Percentiles rank a stretch among this genome's conserved stretches.
These are phyloP conservation scores for Cordyceps tenuipes DNA, from an alignment of 2,329 filamentous ascomycete genomes.

Conservation along the genomic window DNA sequence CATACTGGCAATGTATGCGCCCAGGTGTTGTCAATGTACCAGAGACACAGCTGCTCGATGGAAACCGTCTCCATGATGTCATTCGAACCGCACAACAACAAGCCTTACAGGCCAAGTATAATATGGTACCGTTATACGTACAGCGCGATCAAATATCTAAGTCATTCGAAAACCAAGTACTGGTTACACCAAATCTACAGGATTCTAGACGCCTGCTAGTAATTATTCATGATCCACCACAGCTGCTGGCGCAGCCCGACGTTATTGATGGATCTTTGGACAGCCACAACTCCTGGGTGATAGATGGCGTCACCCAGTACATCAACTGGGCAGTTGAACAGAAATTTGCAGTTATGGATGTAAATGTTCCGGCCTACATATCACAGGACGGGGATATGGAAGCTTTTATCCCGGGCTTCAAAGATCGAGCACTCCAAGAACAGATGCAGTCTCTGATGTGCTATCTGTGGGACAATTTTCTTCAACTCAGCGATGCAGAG, in stretches of 20 bases:
- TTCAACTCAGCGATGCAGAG: conserved; percentile 64
- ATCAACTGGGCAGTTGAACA: conserved; percentile 74
- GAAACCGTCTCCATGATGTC: conserved; percentile 66
- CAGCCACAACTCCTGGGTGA: conserved; percentile 80
- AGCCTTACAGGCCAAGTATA: conserved; percentile 59
- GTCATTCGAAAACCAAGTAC: conserved; percentile 77
- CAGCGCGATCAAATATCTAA: conserved; percentile 64
- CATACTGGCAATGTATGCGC: conserved; percentile 84
- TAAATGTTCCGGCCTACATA: conserved; percentile 78
- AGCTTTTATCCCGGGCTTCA: conserved; percentile 34
- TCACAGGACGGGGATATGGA: conserved; percentile 51
- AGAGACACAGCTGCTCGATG: conserved; percentile 43
- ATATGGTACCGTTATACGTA: conserved; percentile 74
- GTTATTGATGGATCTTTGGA: conserved; percentile 65
- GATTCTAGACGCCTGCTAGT: conserved; percentile 63
- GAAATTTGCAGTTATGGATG: conserved; percentile 77
- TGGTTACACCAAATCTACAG: conserved; percentile 67
- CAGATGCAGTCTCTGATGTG: conserved; percentile 65
- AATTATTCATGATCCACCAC: conserved; percentile 85
- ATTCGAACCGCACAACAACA: conserved; percentile 70
- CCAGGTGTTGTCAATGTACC: conserved; percentile 52
- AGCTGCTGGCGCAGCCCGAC: conserved; percentile 59
- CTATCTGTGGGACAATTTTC: conserved; percentile 96
- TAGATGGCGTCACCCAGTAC: conserved; percentile 74
- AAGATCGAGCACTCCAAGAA: conserved; percentile 42